phyloP scores from a whole-genome alignment of 2,329 filamentous ascomycete genomes.

The Pseudogymnoascus sp. region DNA sequence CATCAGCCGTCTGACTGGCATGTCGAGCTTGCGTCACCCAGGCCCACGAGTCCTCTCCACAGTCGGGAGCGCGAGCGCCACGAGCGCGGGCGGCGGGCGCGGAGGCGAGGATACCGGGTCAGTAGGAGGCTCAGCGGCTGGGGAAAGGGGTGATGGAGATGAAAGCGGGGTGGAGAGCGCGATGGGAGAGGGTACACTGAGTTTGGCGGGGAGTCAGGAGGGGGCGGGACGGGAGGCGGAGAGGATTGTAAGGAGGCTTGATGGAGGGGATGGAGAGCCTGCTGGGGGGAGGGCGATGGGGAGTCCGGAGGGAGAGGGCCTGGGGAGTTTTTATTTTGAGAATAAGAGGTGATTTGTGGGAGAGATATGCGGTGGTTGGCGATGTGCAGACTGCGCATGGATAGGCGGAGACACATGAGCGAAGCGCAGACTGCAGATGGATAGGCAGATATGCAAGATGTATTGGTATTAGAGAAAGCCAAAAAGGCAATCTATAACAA shows the following conservation, averaged over 20 bases:
- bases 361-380: not conserved
- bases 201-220: not conserved
- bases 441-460: not conserved
- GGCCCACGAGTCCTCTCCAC: constrained; percentile 51
- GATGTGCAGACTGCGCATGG: not conserved
- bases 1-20: constrained; percentile 85
- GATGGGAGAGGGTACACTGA: constrained; percentile 33
- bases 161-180: constrained; percentile 58
- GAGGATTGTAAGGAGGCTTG: constrained; percentile 50
- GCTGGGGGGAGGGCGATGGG: constrained; percentile 30
- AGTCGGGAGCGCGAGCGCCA: constrained; percentile 84
- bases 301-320: constrained; percentile 37
- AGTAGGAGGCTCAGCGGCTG: constrained; percentile 10
- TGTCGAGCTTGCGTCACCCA: constrained; percentile 45
- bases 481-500: not conserved
- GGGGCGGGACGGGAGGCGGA: constrained; percentile 37
- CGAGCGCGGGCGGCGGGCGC: constrained; percentile 65
- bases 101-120: constrained; percentile 49
- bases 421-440: not conserved
- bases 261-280: constrained; percentile 34
- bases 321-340: constrained; percentile 57
- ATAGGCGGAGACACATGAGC: not conserved
- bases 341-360: constrained; percentile 27
- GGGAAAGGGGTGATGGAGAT: constrained; percentile 21
- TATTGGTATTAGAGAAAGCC: not conserved